These are phyloP conservation scores for Cucumis hystrix DNA, from an alignment of 306 rosid genomes.

Conservation along the genomic window DNA sequence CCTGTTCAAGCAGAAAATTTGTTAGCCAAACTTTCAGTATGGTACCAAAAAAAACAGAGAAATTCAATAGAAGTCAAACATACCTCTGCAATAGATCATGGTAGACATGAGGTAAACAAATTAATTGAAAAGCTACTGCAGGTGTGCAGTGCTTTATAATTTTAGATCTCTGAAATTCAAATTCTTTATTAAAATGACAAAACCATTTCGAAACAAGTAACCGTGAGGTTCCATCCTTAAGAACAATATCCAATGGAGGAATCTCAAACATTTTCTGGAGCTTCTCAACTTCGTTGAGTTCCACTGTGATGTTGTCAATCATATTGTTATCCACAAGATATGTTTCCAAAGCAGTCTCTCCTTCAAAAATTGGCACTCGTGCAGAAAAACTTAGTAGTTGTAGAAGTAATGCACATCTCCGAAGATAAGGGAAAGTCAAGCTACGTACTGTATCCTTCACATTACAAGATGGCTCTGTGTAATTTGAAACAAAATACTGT, in stretches of 20 bases:
- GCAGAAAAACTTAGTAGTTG: constrained; percentile 47
- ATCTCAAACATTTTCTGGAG: constrained; percentile 69
- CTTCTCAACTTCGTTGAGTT: constrained; percentile 50
- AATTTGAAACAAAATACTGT: constrained; percentile 46
- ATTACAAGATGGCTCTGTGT: constrained; percentile 35
- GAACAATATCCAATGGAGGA: constrained; percentile 58
- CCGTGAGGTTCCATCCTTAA: constrained; percentile 53
- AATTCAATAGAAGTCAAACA: constrained; percentile 4
- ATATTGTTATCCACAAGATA: constrained; percentile 29
- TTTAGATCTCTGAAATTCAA: constrained; percentile 22
- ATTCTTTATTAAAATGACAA: constrained; percentile 54
- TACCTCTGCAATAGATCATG: constrained; percentile 92
- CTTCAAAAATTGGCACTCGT: constrained; percentile 49
- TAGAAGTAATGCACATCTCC: constrained; percentile 84
- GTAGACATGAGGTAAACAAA: constrained; percentile 72
- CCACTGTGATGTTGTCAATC: constrained; percentile 29
- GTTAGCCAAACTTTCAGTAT: not conserved
- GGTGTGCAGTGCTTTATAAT: constrained; percentile 45
- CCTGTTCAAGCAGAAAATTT: constrained; percentile 26
- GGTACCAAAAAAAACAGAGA: not conserved
- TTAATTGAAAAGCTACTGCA: constrained; percentile 73
- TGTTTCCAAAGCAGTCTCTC: constrained; percentile 36
- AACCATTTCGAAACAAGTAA: constrained; percentile 53
- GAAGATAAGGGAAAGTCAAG: constrained; percentile 67
- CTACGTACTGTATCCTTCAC: constrained; percentile 45